Evolutionary conservation across 345 rosid species (phyloP), one percentile per base, ranked within the genome.

Genomic region (Syzygium oleosum): DNA sequence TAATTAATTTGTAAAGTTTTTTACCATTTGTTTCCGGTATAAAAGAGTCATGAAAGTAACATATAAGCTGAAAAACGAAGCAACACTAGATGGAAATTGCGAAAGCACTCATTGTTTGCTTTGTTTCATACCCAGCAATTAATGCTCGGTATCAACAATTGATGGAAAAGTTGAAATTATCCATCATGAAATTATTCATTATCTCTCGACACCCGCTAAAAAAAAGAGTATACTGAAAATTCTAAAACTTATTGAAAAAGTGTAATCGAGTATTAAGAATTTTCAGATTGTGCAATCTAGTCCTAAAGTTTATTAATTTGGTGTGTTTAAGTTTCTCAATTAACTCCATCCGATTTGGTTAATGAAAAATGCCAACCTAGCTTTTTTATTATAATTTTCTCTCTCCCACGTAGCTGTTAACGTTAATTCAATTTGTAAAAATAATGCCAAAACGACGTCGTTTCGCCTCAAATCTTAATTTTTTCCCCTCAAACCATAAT

Each of bases 181-280:
- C 49, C 25, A 38, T 41, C 80, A 73, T 73, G 49, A 73, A 34
- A 73, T 41, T 41, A 41, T 41, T 5, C 43, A 41, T 52, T 6
- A 22, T 55, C 27, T 55, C 59, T 0, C 59, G 25, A 55, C 59
- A 8, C 1, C 59, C 59, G 9, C 61, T 9, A 23, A 56, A 22
- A 9, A 0, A 55, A 56, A 9, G 4, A 56, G 1, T 9, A 22
- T 0, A 56, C 0, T 0, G 3, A 23, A 56, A 23, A 11, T 56
- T 5, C 8, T 56, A 22, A 23, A 56, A 56, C 2, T 56, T 23
- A 23, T 3, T 1, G 61, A 1, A 23, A 23, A 23, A 23, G 5
- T 56, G 4, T 0, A 9, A 0, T 23, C 61, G 0, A 56, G 27
- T 56, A 9, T 3, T 23, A 23, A 13, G 43, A 56, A 56, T 23